A percentile compares a stretch with the other conserved stretches of the same genome.
phyloP scores from a whole-genome alignment of 768 basidiomycete genomes.

The Termitomyces sp. region DNA sequence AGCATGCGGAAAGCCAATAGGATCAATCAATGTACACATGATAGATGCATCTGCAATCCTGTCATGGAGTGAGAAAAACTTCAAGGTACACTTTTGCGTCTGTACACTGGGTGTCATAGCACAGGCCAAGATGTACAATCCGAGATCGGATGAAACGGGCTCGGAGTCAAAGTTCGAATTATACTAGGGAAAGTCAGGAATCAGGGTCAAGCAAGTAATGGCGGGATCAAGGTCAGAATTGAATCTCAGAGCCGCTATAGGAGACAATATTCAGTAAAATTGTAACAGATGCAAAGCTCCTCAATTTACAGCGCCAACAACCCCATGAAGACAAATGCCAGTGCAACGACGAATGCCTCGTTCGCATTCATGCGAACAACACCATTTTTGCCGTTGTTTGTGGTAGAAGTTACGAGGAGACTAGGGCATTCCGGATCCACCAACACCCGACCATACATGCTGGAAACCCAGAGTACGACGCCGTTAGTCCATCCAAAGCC shows the following conservation, averaged over 20 bases:
- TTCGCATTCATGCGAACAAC: background rate
- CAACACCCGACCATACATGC: slow-evolving; percentile 56
- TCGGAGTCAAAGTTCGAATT: background rate
- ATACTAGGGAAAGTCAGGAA: background rate
- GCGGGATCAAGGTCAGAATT: background rate
- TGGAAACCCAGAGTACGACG: slow-evolving; percentile 69
- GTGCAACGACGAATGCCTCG: background rate
- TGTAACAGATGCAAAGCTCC: background rate
- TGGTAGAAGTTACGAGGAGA: slow-evolving; percentile 24
- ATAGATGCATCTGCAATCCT: background rate
- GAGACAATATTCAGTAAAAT: background rate
- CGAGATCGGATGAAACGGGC: background rate
- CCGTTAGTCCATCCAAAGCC: slow-evolving; percentile 93
- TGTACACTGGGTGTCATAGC: background rate
- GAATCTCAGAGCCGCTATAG: background rate
- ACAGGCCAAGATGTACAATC: background rate
- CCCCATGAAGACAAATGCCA: background rate
- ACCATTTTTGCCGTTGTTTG: slow-evolving; percentile 11
- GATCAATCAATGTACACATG: background rate
- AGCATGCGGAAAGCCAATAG: background rate
- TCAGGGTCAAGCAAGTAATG: background rate
- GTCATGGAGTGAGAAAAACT: background rate
- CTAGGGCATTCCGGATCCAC: slow-evolving; percentile 60
- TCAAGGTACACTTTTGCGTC: background rate
- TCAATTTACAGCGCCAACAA: background rate